Evolutionary conservation across 2,329 filamentous ascomycete genomes (phyloP), one percentile per base, ranked within the genome.

Genomic region (Arthrobotrys sphaeroides): DNA sequence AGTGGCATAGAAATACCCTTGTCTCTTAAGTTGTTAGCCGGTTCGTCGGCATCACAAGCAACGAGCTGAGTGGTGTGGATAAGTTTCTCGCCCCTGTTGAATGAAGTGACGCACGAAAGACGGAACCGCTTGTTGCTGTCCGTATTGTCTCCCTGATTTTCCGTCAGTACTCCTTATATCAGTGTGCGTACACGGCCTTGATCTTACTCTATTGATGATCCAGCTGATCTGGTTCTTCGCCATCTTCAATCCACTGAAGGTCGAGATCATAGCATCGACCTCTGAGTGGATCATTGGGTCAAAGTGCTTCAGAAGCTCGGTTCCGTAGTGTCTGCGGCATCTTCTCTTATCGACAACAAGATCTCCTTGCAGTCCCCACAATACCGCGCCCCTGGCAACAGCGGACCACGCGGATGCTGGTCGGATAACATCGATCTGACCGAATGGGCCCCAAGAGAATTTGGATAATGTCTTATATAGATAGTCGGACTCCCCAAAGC

Each of bases 241-340:
- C 73, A 76, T 76, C 24, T 76, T 76, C 13, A 76, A n/a, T 3
- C 73, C 73, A 28, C 65, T 76, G 22, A 76, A 76, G 3, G 73
- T 76, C n/a, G 73, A 76, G n/a, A 70, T 70, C 73, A 76, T 76
- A 6, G 73, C 73, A 45, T 76, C 73, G 13, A 76, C 57, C 31
- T 76, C 73, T 1, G 64, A 69, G 33, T 76, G 73, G 10, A 76
- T 55, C 42, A 65, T 53, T 26, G 73, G 73, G 28, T 76, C 73
- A 36, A 76, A 76, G 42, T 76, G 73, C 31, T 76, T 76, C 5
- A 76, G 53, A 6, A 76, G 65, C 13, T 76, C 73, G 7, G 73
- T 76, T 60, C 73, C 73, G 13, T 76, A 76, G 43, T 76, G 73
- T 18, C 73, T 65, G 22, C 73, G 57, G 33, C 73, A 76, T 66